Percentiles rank a stretch among this genome's conserved stretches.
Conservation (phyloP, 2,329 filamentous ascomycete genomes). For the Onygenales sp. region DNA sequence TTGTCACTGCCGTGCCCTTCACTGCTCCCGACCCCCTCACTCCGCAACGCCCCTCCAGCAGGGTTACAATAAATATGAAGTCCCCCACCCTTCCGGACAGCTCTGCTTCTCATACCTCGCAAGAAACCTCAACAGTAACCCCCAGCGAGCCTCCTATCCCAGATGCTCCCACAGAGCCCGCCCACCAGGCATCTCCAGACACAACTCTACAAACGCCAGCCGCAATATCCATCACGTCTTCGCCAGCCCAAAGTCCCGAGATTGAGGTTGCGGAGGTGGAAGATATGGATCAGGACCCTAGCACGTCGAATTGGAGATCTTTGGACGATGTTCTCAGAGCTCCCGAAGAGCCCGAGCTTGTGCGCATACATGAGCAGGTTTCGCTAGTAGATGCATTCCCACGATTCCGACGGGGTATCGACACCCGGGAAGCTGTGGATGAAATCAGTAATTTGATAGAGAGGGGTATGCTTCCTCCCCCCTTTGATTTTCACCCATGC, state of each 20-base stretch:
- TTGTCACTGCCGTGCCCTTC: constrained; percentile 8
- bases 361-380: constrained; percentile 25
- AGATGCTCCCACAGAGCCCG: constrained; percentile 3
- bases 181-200: not conserved
- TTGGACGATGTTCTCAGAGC: constrained; percentile 26
- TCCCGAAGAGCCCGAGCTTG: constrained; percentile 20
- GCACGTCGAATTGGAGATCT: constrained; percentile 34
- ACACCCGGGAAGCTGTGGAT: constrained; percentile 24
- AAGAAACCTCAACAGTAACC: constrained; percentile 3
- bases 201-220: constrained; percentile 13
- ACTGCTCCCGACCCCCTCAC: constrained; percentile 16
- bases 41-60: constrained; percentile 30
- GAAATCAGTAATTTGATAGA: constrained; percentile 25
- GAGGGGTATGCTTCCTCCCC: constrained; percentile 22
- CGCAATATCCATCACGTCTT: constrained; percentile 33
- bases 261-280: constrained; percentile 42
- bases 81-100: constrained; percentile 19
- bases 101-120: constrained; percentile 12
- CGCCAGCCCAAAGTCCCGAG: constrained; percentile 35
- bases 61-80: constrained; percentile 40
- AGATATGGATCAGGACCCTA: constrained; percentile 39
- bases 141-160: not conserved
- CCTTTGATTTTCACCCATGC: not conserved
- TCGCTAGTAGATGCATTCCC: constrained; percentile 30
- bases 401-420: constrained; percentile 18